A percentile compares a stretch with the other conserved stretches of the same genome.
These are phyloP conservation scores for Darksidea phi DNA, from an alignment of 495 filamentous ascomycete species.

Conservation along the genomic window DNA sequence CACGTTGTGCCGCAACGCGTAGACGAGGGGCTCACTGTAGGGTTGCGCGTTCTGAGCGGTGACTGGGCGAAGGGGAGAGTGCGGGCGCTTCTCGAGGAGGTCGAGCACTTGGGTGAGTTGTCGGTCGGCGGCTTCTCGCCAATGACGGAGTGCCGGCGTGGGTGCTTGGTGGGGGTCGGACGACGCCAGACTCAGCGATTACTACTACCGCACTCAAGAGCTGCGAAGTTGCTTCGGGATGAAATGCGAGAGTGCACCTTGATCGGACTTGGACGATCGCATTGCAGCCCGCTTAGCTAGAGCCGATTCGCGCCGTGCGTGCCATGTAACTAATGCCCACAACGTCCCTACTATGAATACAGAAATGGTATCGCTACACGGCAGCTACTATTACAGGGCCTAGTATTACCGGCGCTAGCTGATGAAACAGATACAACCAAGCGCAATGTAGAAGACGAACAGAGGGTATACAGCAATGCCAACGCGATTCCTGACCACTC, in stretches of 20 bases:
- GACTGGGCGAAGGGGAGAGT: slow-evolving; percentile 2
- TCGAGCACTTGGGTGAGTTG: slow-evolving; percentile 16
- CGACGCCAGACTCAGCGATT: no score
- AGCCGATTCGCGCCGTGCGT: background rate
- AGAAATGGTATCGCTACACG: background rate
- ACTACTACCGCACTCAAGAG: no score
- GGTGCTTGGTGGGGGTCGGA: background rate
- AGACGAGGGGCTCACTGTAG: background rate
- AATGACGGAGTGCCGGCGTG: slow-evolving; percentile 19
- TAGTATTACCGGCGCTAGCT: slow-evolving; percentile 54
- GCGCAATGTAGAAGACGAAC: slow-evolving; percentile 90
- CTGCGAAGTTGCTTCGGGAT: no score
- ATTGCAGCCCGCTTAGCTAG: background rate
- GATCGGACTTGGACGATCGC: background rate
- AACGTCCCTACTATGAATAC: slow-evolving; percentile 11
- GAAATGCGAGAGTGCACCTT: background rate
- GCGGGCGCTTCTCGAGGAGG: slow-evolving; percentile 23
- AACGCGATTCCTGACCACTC: slow-evolving; percentile 90
- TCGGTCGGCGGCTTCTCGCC: slow-evolving; percentile 8
- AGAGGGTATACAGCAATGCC: slow-evolving; percentile 93
- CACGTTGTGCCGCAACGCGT: slow-evolving; percentile 11
- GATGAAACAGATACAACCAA: slow-evolving; percentile 95
- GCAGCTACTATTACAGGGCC: slow-evolving; percentile 19
- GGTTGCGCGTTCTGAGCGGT: slow-evolving; percentile 14
- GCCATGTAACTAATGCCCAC: background rate